A percentile compares a stretch with the other conserved stretches of the same genome.
Conservation (phyloP, 1,284 basidiomycete genomes). For the Fereydounia khargensis region DNA sequence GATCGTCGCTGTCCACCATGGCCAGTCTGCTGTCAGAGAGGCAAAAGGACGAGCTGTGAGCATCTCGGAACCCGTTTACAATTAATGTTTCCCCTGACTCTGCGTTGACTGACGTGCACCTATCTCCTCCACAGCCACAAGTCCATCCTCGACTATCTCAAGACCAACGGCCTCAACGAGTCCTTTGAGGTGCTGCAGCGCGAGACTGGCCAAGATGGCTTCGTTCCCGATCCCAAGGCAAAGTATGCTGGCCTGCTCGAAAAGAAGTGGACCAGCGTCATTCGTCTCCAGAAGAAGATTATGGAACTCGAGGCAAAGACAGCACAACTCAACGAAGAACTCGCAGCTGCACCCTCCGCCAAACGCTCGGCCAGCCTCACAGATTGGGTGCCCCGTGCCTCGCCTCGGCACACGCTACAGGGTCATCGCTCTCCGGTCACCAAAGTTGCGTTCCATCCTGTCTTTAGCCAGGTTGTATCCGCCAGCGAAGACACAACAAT, state of each 20-base stretch:
- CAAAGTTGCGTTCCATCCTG: constrained; percentile 79
- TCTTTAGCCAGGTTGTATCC: constrained; percentile 76
- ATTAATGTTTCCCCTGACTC: no score
- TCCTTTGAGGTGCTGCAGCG: constrained; percentile 68
- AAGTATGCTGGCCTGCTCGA: constrained; percentile 80
- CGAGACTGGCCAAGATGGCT: constrained; percentile 65
- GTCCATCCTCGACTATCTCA: constrained; percentile 79
- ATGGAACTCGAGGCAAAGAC: constrained; percentile 75
- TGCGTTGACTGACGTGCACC: constrained; percentile 17
- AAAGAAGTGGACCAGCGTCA: constrained; percentile 94
- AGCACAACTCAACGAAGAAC: constrained; percentile 73
- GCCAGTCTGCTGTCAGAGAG: constrained; percentile 66
- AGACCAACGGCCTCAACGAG: constrained; percentile 66
- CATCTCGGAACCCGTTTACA: no score
- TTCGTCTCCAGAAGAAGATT: constrained; percentile 81
- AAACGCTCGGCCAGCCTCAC: constrained; percentile 67
- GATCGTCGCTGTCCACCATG: constrained; percentile 30
- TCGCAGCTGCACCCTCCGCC: constrained; percentile 64
- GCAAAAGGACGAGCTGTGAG: constrained; percentile 80
- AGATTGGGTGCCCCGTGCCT: constrained; percentile 80
- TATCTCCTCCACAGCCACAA: constrained; percentile 66
- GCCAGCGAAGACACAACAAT: constrained; percentile 83
- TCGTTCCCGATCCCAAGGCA: constrained; percentile 75
- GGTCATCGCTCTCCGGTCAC: constrained; percentile 78
- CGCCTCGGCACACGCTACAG: constrained; percentile 73